Base-by-base conservation (phyloP, 345 rosid species). In the Bruguiera sexangula region DNA sequence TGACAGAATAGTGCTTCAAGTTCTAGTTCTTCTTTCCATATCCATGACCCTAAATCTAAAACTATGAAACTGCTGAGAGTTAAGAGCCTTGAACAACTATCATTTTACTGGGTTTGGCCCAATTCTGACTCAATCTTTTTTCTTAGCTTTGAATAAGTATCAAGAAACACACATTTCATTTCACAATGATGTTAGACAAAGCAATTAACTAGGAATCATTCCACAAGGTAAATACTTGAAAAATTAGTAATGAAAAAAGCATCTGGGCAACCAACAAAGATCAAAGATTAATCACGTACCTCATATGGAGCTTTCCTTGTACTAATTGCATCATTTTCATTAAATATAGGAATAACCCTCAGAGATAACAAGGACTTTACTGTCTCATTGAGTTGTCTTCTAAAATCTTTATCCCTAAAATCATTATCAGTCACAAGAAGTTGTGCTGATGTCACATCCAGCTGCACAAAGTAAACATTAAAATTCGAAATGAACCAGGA, bases 241-340 rank as follows among this genome's bases (percentile, higher is more conserved):
- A 43, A 43, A 11, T 43, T 43, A 43, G 19, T 13, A 54, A 56
- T 9, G 19, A 24, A 56, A 56, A 24, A 22, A 2, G 60, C 29
- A 56, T 56, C 6, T 24, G 18, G 18, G 60, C 60, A 63, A 18
- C 34, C 13, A 60, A 30, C 34, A 67, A 26, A 60, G 24, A 11
- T 8, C 26, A 60, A 26, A 50, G 18, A 46, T n/a, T 20, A n/a
- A 21, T 63, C 22, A 16, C 57, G 70, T 74, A 85, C 99, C 99
- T 92, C 98, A 65, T 96, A 96, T 18, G 99, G 99, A 55, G 98
- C 99, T 86, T 83, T 92, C 85, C 98, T 80, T 21, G 98, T 92
- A 84, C 99, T 96, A 36, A 96, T 80, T 48, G 99, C 97, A 85
- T 96, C 99, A 75, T 96, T 96, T 87, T 96, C 99, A 72, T 96